Evolutionary conservation across 768 basidiomycete species (phyloP), one percentile per base, ranked within the genome.

Genomic region (Thelephora ganbajun): DNA sequence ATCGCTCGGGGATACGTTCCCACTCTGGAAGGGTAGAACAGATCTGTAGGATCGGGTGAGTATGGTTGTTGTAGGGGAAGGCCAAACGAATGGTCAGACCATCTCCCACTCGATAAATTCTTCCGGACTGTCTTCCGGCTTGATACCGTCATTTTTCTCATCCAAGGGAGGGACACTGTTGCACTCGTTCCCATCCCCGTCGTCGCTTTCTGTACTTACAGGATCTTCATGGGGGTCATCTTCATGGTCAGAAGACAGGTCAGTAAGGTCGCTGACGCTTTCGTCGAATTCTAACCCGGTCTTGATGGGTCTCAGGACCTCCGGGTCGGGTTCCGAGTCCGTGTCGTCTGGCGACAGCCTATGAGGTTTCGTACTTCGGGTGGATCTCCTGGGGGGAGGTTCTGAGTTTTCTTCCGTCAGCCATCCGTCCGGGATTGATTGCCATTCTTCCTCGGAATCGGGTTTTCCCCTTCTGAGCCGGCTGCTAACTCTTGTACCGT

Each of bases 31-130:
- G 70, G 13, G 83, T 85, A 5, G 81, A 76, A 56, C 88, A 91
- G 53, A 93, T 77, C 90, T 93, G 52, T 18, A 30, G 26, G 26
- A 9, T 30, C 9, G 26, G 9, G 26, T 30, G 9, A 30, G 26
- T 30, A 30, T 30, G 9, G 9, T 30, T 30, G 5, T 30, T 30
- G 26, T 30, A 30, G 26, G 9, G 9, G 26, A 9, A 9, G 26
- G 26, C 5, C 26, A 30, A 30, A 9, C 26, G 26, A 30, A 35
- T 45, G 33, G 39, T 68, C 78, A 56, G 50, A 90, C 92, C 56
- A 85, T 84, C 68, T 94, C 88, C 92, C 93, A 97, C 62, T 94
- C 91, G 35, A 88, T 61, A 55, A 86, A 86, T 43, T 72, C 73
- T 1, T 68, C 66, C 7, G 53, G 56, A n/a, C 55, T 57, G 33